Base-by-base conservation (phyloP, 768 basidiomycete species). In the Favolaschia claudopus region DNA sequence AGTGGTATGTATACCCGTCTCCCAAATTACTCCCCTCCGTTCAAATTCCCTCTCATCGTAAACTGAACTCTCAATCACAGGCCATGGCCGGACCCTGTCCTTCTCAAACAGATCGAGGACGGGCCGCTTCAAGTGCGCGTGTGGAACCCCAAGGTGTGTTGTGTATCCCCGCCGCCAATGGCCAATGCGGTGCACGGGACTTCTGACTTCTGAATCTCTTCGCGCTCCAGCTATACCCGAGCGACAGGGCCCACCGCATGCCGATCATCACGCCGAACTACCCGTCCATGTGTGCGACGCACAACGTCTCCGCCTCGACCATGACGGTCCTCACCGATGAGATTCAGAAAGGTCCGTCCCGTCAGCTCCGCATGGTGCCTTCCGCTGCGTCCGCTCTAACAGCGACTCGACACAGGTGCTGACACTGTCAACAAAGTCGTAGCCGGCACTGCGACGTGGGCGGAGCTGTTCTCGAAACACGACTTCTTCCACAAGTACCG, bases 251-350 rank as follows among this genome's bases (percentile, higher is more conserved):
- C 10, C 97, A 99, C 74, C 86, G 93, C 63, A 99, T 99, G 97
- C 97, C 97, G 15, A 98, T 99, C 69, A 99, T 99, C 67, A 99
- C 97, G 1, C 97, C 97, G 1, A 95, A 96, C 17, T 99, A 98
- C 74, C 97, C 97, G 33, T 89, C 96, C 3, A 99, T 99, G 96
- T 99, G 96, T 73, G 88, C 96, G 14, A 99, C 97, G 15, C 97
- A 99, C 77, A 99, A 99, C 67, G 96, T 99, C 58, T 95, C 95
- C 39, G 85, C 86, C 36, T 97, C 95, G 12, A 98, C 96, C 5
- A 92, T 96, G 76, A 88, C 90, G 81, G 92, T 99, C 55, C 93
- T 97, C 80, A 95, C 89, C 0, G 89, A 92, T 66, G 96, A 99
- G 69, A 95, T 98, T 72, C 91, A 93, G 77, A 87, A 91, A 80